phyloP scores from a whole-genome alignment of 495 filamentous ascomycete genomes.

The Aspergillus coremiiformis region DNA sequence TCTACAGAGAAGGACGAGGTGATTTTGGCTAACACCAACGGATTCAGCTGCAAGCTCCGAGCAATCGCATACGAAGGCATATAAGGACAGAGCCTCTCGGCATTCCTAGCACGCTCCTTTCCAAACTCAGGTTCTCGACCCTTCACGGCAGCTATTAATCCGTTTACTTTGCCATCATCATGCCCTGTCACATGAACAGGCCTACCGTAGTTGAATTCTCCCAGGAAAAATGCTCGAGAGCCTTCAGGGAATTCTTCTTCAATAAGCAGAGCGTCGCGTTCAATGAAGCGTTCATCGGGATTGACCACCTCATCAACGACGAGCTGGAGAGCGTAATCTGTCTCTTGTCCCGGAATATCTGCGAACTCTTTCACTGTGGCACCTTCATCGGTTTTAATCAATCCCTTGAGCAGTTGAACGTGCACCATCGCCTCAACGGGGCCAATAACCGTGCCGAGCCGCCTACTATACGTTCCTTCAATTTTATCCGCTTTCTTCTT shows the following conservation, averaged over 20 bases:
- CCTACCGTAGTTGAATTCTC: slow-evolving; percentile 87
- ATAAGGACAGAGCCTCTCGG: slow-evolving; percentile 65
- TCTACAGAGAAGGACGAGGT: slow-evolving; percentile 85
- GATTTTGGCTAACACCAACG: slow-evolving; percentile 87
- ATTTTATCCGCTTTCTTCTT: slow-evolving; percentile 76
- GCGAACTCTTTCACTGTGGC: slow-evolving; percentile 91
- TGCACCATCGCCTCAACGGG: slow-evolving; percentile 81
- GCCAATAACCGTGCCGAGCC: slow-evolving; percentile 81
- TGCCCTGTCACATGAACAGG: slow-evolving; percentile 79
- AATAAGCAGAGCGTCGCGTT: slow-evolving; percentile 74
- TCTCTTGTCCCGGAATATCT: slow-evolving; percentile 79
- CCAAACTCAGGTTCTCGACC: slow-evolving; percentile 76
- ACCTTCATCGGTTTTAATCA: slow-evolving; percentile 84
- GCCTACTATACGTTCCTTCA: slow-evolving; percentile 79
- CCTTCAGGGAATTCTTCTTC: slow-evolving; percentile 85
- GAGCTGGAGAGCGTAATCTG: slow-evolving; percentile 82
- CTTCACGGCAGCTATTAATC: slow-evolving; percentile 62
- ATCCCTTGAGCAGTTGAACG: slow-evolving; percentile 85
- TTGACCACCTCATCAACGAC: slow-evolving; percentile 86
- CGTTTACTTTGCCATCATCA: slow-evolving; percentile 61
- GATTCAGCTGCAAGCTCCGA: slow-evolving; percentile 69
- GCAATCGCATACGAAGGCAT: slow-evolving; percentile 81
- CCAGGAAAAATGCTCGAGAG: slow-evolving; percentile 86
- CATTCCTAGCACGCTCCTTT: slow-evolving; percentile 55
- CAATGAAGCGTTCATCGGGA: slow-evolving; percentile 88